These are phyloP conservation scores for Phytophthora cajani DNA, from an alignment of 352 stramenopile genomes.

Conservation along the genomic window DNA sequence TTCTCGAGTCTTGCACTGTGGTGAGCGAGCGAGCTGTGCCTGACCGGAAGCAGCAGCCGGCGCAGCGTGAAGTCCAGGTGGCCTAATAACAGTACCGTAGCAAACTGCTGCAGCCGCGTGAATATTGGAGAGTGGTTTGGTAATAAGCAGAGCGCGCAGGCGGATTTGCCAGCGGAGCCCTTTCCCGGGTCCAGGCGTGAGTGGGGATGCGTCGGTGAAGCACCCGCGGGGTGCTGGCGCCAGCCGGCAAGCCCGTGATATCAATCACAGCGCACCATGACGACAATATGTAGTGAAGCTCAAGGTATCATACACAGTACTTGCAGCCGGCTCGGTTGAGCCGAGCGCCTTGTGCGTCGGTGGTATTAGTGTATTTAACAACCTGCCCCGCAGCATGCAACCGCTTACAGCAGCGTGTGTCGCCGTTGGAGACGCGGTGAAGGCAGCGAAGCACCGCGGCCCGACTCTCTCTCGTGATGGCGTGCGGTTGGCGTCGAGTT, in stretches of 20 bases:
- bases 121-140: slow-evolving; percentile 29
- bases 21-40: neutral
- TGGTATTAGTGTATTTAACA: neutral
- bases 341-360: too few relatives aligned
- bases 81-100: neutral
- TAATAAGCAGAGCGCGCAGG: slow-evolving; percentile 1
- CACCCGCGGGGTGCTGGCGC: neutral
- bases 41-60: slow-evolving; percentile 10
- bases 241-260: too few relatives aligned
- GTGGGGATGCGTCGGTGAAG: slow-evolving; percentile 30
- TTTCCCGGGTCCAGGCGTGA: neutral
- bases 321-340: too few relatives aligned
- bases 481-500: slow-evolving; percentile 13
- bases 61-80: neutral
- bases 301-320: too few relatives aligned
- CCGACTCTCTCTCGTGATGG: slow-evolving; percentile 16
- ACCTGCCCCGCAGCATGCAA: neutral
- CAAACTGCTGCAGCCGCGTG: neutral
- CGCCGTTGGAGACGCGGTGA: neutral
- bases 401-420: neutral
- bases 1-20: neutral
- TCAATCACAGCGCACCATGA: too few relatives aligned
- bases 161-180: slow-evolving; percentile 23
- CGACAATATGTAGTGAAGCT: too few relatives aligned
- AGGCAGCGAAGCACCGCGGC: neutral